Evolutionary conservation across 139 green algal species (phyloP), one percentile per base, ranked within the genome.

Genomic region (Chlorella sp.): DNA sequence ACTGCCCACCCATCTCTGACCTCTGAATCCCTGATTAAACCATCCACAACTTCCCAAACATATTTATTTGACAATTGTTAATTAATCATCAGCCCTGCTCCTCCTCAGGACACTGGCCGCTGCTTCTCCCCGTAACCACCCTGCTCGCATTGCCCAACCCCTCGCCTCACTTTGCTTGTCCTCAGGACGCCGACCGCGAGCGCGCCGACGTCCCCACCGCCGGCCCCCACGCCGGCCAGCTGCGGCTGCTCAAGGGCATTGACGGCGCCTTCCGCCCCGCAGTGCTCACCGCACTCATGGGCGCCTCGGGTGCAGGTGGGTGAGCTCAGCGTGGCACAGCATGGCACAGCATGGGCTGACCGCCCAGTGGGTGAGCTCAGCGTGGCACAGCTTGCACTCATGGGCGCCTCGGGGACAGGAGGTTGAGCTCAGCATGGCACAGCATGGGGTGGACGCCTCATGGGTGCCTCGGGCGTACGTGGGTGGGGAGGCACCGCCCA

Each of bases 281-380:
- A 84, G 36, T 94, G 0, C 86, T 95, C 34, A 95, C 93, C 22
- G 92, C 92, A 18, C 92, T 95, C 15, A 91, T 95, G 91, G 93
- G 93, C 26, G 91, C 87, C 34, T 90, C 77, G 16, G 92, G 92
- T 15, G 91, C 92, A n/a, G 89, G 76, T 68, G 60, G 89, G 76
- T 68, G 60, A 61, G 42, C 48, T 57, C 48, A 57, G 48, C 48
- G 9, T 57, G 48, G 48, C 48, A 57, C 48, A 57, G 48, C 48
- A 57, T 86, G 80, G n/a, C n/a, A n/a, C n/a, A n/a, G n/a, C n/a
- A n/a, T n/a, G n/a, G n/a, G n/a, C n/a, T n/a, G n/a, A n/a, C n/a
- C n/a, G n/a, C n/a, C n/a, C n/a, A n/a, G 26, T 73, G 42, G 15
- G 42, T 86, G 80, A 40, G 26, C 21, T 40, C 15, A 86, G 77